A percentile compares a stretch with the other conserved stretches of the same genome.
phyloP scores from a whole-genome alignment of 2,329 filamentous ascomycete species.

The Gnomoniopsis smithogilvyi region DNA sequence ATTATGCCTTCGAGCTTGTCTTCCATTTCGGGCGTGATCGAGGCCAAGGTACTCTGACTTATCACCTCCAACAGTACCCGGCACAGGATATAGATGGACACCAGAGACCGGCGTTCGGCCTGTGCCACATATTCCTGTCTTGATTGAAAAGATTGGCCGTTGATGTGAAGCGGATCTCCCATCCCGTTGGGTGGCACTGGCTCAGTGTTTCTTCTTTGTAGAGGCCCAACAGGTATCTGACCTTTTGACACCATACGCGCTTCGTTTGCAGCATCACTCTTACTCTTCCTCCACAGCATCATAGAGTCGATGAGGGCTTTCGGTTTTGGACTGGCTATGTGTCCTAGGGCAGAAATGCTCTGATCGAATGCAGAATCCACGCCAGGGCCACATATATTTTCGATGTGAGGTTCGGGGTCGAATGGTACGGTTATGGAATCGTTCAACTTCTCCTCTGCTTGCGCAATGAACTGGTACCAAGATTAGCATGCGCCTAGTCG shows the following conservation, averaged over 20 bases:
- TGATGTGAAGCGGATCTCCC: slow-evolving; percentile 29
- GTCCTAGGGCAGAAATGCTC: slow-evolving; percentile 85
- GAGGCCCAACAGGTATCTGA: slow-evolving; percentile 34
- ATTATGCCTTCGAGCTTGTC: slow-evolving; percentile 94
- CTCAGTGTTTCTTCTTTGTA: slow-evolving; percentile 73
- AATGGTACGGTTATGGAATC: slow-evolving; percentile 78
- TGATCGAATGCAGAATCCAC: slow-evolving; percentile 90
- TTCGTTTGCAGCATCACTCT: slow-evolving; percentile 81
- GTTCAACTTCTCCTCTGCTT: slow-evolving; percentile 94
- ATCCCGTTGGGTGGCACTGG: slow-evolving; percentile 48
- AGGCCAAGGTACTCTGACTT: slow-evolving; percentile 77
- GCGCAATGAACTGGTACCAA: slow-evolving; percentile 71
- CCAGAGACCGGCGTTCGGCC: slow-evolving; percentile 84
- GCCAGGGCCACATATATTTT: slow-evolving; percentile 85
- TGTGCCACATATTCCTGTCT: slow-evolving; percentile 72
- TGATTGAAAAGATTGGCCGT: slow-evolving; percentile 39
- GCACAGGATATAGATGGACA: slow-evolving; percentile 95
- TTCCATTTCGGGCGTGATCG: slow-evolving; percentile 87
- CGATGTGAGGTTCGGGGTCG: slow-evolving; percentile 79
- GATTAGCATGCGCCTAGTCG: slow-evolving; percentile 28
- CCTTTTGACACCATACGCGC: slow-evolving; percentile 40
- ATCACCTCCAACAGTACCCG: slow-evolving; percentile 93
- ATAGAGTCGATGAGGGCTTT: slow-evolving; percentile 95
- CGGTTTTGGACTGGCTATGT: slow-evolving; percentile 91
- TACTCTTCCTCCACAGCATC: slow-evolving; percentile 96